Evolutionary conservation across 257 asterid species (phyloP), one percentile per base, ranked within the genome.

Genomic region (Orobanche coerulescens): DNA sequence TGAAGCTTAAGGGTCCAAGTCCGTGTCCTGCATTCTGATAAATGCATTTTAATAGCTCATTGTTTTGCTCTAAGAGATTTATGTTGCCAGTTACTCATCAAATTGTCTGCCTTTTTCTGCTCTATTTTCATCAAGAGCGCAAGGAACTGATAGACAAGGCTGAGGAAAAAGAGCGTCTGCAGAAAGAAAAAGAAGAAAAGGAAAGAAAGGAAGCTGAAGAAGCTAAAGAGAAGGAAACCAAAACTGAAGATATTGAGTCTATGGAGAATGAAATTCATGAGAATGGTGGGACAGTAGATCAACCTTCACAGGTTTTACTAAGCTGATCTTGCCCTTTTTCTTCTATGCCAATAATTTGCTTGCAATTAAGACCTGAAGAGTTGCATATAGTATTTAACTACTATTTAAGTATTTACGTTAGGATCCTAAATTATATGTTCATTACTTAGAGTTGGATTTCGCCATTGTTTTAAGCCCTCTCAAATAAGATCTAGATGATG

Each of bases 71-170:
- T 44, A n/a, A 52, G 54, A 42, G 51, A 66, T 39, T 30, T 42
- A 16, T 60, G 34, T 18, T 23, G 25, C 51, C 40, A 20, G 34
- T 60, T 49, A 46, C 56, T 66, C 47, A 58, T 64, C 55, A 61
- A 40, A 60, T 30, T 68, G 59, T 37, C 40, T 68, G 55, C 36
- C 24, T 53, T n/a, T 51, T 53, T 61, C 23, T 58, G 73, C 51
- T 62, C 54, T 66, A 30, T 52, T 56, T 46, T 72, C 62, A 25
- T 76, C 31, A 76, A 91, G 98, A 78, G 47, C 85, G 72, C 72
- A 91, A 91, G 83, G 96, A 88, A 74, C 87, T 73, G 77, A 88
- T 91, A 61, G 98, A 91, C 52, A 82, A 75, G 78, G 95, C 92
- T 26, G 98, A 91, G 82, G 98, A 88, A 72, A 83, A 85, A 64